A percentile compares a stretch with the other conserved stretches of the same genome.
phyloP scores from a whole-genome alignment of 176 grass and related monocot genomes.

The Avena eriantha region DNA sequence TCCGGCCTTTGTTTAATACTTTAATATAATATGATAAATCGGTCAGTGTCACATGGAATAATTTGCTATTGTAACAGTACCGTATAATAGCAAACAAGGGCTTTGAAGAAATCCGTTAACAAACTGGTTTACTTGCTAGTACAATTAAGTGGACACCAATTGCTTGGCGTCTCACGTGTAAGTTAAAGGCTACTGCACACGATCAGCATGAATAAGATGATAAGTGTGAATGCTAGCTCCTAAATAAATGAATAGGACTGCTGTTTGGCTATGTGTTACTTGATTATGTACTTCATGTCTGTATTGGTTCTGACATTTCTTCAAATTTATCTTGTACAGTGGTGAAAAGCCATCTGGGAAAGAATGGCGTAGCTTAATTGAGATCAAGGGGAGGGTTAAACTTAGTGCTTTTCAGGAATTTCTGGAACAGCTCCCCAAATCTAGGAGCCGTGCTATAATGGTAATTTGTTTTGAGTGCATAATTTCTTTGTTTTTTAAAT shows the following conservation, averaged over 20 bases:
- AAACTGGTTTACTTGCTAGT: background rate
- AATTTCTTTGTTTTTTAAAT: constrained; percentile 10
- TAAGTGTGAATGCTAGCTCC: constrained; percentile 6
- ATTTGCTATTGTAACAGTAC: background rate
- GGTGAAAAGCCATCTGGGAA: constrained; percentile 90
- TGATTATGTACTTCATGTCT: constrained; percentile 28
- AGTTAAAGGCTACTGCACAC: background rate
- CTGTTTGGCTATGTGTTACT: background rate
- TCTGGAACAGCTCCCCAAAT: constrained; percentile 85
- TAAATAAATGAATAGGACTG: constrained; percentile 24
- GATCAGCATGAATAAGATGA: background rate
- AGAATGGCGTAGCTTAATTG: constrained; percentile 91
- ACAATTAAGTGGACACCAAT: background rate
- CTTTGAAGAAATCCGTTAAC: background rate
- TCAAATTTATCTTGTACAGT: constrained; percentile 55
- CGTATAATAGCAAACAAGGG: background rate
- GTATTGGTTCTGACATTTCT: constrained; percentile 35
- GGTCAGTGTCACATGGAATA: background rate
- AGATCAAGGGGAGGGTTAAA: constrained; percentile 99
- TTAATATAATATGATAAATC: background rate
- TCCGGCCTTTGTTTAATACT: background rate
- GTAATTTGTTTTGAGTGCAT: constrained; percentile 56
- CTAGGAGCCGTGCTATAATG: constrained; percentile 92
- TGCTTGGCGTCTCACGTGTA: background rate
- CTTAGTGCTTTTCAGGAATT: constrained; percentile 94